Conservation (phyloP, 202 grass and related monocot genomes). For the Setaria italica region DNA sequence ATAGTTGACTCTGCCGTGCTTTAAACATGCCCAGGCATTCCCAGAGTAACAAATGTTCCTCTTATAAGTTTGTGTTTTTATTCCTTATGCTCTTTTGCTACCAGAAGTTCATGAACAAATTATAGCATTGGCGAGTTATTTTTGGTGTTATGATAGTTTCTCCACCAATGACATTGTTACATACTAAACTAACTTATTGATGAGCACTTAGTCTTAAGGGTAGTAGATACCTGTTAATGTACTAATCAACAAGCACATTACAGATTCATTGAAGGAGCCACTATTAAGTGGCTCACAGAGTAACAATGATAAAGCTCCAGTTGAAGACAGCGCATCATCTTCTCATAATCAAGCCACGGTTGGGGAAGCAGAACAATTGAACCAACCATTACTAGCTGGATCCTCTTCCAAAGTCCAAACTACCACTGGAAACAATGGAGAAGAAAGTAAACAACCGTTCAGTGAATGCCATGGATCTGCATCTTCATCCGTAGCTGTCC, state of each 20-base stretch:
- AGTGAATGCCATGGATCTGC: conserved; percentile 13
- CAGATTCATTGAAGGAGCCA: conserved; percentile 35
- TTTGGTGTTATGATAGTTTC: neutral
- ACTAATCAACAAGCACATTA: conserved; percentile 35
- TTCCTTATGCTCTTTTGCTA: conserved; percentile 7
- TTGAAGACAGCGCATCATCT: neutral
- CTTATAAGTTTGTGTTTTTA: neutral
- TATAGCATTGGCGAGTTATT: neutral
- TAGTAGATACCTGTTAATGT: neutral
- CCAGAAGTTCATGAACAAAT: neutral
- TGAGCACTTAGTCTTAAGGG: neutral
- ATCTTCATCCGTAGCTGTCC: conserved; percentile 31
- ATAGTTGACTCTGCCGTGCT: neutral
- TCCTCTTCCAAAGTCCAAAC: conserved; percentile 30
- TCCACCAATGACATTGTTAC: neutral
- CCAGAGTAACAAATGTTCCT: neutral
- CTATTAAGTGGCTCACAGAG: conserved; percentile 4
- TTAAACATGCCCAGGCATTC: neutral
- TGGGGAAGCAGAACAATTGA: conserved; percentile 20
- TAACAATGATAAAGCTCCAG: neutral
- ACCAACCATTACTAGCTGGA: conserved; percentile 32
- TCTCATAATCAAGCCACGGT: neutral
- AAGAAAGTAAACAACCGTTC: neutral
- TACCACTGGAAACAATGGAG: neutral
- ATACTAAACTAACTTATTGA: neutral